Percentiles rank a stretch among this genome's conserved stretches.
phyloP scores from a whole-genome alignment of 2,329 filamentous ascomycete genomes.

The Amesomyces nigricolor region DNA sequence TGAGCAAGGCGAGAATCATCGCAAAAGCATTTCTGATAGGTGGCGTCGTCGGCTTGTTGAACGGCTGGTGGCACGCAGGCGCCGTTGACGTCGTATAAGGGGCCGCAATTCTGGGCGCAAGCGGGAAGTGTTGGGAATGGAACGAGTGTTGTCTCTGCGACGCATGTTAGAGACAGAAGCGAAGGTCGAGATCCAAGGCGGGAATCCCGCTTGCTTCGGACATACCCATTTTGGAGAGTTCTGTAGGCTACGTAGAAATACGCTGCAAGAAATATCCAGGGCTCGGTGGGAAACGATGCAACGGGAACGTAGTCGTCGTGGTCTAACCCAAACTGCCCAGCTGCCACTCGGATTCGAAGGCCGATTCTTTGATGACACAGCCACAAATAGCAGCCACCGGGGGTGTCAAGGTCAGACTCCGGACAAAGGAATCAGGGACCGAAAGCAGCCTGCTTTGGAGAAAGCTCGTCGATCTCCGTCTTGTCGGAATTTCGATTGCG shows the following conservation, averaged over 20 bases:
- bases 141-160: constrained; percentile 45
- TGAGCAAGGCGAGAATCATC: constrained; percentile 51
- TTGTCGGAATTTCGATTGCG: too few species aligned
- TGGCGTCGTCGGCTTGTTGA: constrained; percentile 41
- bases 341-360: too few species aligned
- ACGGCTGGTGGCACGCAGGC: constrained; percentile 60
- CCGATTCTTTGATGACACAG: too few species aligned
- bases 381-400: too few species aligned
- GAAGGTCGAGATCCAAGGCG: neutral
- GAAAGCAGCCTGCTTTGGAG: too few species aligned
- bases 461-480: too few species aligned
- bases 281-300: too few species aligned
- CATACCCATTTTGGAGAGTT: constrained; percentile 13
- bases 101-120: constrained; percentile 55
- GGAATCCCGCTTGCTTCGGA: neutral
- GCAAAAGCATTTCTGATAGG: constrained; percentile 71
- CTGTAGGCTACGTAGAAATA: neutral
- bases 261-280: too few species aligned
- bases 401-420: too few species aligned
- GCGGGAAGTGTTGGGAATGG: constrained; percentile 55
- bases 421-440: too few species aligned
- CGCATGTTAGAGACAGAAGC: neutral
- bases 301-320: too few species aligned
- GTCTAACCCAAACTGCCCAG: too few species aligned
- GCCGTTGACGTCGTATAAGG: constrained; percentile 64